Conservation (phyloP, 2,329 filamentous ascomycete genomes). For the Zopfia rhizophila region DNA sequence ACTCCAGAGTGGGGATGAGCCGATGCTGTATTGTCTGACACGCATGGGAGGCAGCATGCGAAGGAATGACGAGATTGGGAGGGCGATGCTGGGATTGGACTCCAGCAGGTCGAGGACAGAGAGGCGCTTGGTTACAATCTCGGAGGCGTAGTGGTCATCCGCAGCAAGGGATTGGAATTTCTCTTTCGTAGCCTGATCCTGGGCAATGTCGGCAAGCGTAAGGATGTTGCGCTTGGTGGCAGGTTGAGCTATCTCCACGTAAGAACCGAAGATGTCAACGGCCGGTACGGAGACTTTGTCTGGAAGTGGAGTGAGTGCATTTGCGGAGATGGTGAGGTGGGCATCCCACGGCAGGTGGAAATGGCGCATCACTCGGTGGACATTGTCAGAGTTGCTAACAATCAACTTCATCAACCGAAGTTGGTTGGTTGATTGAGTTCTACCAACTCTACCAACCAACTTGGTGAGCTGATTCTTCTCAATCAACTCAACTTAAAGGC, state of each 20-base stretch:
- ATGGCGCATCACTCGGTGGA: conserved; percentile 27
- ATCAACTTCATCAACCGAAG: no score
- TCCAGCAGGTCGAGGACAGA: conserved; percentile 32
- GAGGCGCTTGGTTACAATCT: conserved; percentile 20
- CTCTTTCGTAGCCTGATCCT: conserved; percentile 57
- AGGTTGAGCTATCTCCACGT: conserved; percentile 75
- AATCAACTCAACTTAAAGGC: no score
- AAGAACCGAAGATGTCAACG: conserved; percentile 70
- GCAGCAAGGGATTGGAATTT: conserved; percentile 59
- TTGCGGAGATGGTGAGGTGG: conserved; percentile 19
- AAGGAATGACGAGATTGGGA: conserved; percentile 70
- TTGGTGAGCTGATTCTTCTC: no score
- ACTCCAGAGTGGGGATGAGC: conserved; percentile 72
- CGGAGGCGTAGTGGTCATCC: conserved; percentile 24
- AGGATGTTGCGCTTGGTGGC: conserved; percentile 70
- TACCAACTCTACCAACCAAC: no score
- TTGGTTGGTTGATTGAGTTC: no score
- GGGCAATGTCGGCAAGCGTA: conserved; percentile 57
- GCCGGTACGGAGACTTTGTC: conserved; percentile 67
- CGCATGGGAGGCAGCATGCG: conserved; percentile 77
- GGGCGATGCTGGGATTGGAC: conserved; percentile 15
- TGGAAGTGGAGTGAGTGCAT: no score
- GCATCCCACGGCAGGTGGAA: conserved; percentile 30
- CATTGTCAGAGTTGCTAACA: no score
- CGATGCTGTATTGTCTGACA: conserved; percentile 77